A percentile compares a stretch with the other conserved stretches of the same genome.
phyloP scores from a whole-genome alignment of 306 rosid species.

The Hippophae gyantsensis region DNA sequence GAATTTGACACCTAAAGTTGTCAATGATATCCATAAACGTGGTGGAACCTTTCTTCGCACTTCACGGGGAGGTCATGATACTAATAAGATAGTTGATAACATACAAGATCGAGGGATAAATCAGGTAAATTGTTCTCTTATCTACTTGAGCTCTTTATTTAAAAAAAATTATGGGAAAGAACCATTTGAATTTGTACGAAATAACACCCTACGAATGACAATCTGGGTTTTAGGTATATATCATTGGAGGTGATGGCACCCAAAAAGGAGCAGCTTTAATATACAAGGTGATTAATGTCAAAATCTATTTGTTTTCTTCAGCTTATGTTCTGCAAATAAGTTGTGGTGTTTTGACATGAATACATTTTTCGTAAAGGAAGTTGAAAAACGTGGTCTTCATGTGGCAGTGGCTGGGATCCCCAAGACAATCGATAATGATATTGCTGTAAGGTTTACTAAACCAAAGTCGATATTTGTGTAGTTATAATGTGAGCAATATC shows the following conservation, averaged over 20 bases:
- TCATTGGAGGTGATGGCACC: constrained; percentile 96
- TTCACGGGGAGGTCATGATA: constrained; percentile 96
- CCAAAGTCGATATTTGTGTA: background rate
- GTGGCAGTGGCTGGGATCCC: constrained; percentile 96
- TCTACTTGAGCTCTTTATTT: constrained; percentile 7
- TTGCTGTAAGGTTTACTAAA: constrained; percentile 58
- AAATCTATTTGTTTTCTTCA: constrained; percentile 16
- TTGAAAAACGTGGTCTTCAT: constrained; percentile 78
- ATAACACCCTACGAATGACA: constrained; percentile 9
- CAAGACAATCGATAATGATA: constrained; percentile 90
- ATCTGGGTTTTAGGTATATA: constrained; percentile 52
- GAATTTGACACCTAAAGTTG: constrained; percentile 71
- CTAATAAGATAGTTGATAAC: constrained; percentile 90
- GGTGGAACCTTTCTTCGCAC: constrained; percentile 92
- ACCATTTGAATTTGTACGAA: background rate
- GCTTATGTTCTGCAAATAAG: constrained; percentile 10
- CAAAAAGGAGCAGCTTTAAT: constrained; percentile 83
- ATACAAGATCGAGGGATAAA: constrained; percentile 83
- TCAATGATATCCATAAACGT: constrained; percentile 71
- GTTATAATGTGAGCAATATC: background rate
- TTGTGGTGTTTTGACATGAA: constrained; percentile 23
- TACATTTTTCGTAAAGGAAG: constrained; percentile 61
- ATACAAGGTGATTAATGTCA: constrained; percentile 52
- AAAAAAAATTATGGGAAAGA: background rate
- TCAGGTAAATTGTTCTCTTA: constrained; percentile 46